Conservation (phyloP, 129 eudicot genomes). For the Artemisia argyi region DNA sequence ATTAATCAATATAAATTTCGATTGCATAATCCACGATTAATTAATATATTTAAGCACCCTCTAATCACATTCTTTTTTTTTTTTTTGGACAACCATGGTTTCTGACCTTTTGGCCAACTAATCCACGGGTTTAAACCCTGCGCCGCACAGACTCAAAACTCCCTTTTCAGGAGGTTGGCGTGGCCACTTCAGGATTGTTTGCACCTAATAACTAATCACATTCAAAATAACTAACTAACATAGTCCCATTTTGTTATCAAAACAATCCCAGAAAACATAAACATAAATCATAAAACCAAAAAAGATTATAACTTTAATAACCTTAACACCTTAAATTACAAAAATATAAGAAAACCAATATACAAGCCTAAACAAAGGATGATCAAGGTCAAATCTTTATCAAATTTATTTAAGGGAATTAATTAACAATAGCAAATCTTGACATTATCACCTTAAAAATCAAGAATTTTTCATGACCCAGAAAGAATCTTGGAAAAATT, state of each 20-base stretch:
- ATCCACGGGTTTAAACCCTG: too few relatives aligned
- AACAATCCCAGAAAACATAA: constrained; percentile 3
- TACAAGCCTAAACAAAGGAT: constrained; percentile 5
- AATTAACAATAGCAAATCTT: neutral
- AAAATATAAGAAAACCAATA: constrained; percentile 1
- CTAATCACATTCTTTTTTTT: neutral
- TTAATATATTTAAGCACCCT: constrained; percentile 1
- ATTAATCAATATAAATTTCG: constrained; percentile 1
- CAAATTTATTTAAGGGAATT: constrained; percentile 10
- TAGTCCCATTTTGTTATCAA: too few relatives aligned
- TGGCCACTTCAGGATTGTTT: too few relatives aligned
- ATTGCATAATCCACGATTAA: constrained; percentile 5
- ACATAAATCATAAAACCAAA: neutral
- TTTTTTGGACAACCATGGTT: neutral
- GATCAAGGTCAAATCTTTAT: constrained; percentile 19
- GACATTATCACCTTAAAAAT: constrained; percentile 17
- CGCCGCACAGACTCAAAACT: too few relatives aligned
- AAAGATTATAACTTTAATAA: constrained; percentile 1
- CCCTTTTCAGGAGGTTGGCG: too few relatives aligned
- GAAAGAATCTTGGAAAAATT: constrained; percentile 5
- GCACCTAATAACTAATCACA: too few relatives aligned
- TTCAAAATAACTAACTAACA: too few relatives aligned
- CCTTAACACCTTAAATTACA: constrained; percentile 11
- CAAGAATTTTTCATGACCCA: constrained; percentile 1
- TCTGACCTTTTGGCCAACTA: too few relatives aligned